Percentiles rank a stretch among this genome's conserved stretches.
Evolutionary conservation across 2,329 filamentous ascomycete genomes (phyloP).

Genomic region (Calycina herbarum): DNA sequence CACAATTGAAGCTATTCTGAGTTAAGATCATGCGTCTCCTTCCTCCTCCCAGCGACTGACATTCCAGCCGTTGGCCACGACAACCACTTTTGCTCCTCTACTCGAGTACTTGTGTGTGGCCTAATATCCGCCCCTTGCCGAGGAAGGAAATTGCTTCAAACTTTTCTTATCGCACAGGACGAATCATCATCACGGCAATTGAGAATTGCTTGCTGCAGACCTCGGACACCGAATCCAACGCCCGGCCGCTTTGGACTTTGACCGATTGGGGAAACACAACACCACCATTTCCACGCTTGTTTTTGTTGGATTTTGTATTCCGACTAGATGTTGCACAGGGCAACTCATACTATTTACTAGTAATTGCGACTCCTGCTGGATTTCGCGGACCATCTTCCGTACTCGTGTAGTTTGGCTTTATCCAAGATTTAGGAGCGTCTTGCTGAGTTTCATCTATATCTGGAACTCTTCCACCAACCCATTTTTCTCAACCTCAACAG

Average conservation of each 20-base stretch:
- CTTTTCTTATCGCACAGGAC: conserved; percentile 8
- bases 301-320: no score
- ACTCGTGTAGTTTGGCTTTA: not conserved
- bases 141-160: conserved; percentile 2
- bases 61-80: not conserved
- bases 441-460: no score
- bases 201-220: not conserved
- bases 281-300: not conserved
- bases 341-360: not conserved
- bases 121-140: conserved; percentile 11
- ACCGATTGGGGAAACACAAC: conserved; percentile 2
- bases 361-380: not conserved
- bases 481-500: no score
- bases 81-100: not conserved
- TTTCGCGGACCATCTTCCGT: not conserved
- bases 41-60: no score
- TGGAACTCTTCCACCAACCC: no score
- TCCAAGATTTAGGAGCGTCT: not conserved
- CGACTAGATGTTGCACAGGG: no score
- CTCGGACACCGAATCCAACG: not conserved
- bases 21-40: not conserved
- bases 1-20: not conserved
- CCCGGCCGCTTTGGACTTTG: not conserved
- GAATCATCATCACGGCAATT: not conserved
- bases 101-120: not conserved